These are phyloP conservation scores for Blepharisma japonicum DNA, from an alignment of 73 alveolate genomes.

Conservation along the genomic window DNA sequence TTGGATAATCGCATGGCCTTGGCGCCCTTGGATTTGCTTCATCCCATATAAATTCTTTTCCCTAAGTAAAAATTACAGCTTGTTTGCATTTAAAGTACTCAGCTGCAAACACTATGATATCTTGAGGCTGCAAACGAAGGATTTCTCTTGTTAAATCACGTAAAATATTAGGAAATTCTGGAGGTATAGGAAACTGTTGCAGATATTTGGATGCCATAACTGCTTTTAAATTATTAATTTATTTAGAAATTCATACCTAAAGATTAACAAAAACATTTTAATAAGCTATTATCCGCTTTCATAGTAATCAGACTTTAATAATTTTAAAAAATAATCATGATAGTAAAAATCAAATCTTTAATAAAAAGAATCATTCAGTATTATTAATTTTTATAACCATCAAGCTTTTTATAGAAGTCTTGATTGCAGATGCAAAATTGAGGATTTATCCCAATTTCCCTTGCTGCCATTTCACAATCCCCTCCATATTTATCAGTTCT, in stretches of 20 bases:
- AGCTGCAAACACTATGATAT: constrained; percentile 29
- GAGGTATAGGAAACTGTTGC: constrained; percentile 28
- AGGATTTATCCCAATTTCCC: neutral
- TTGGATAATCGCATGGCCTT: constrained; percentile 21
- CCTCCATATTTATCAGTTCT: neutral
- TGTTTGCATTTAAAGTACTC: constrained; percentile 14
- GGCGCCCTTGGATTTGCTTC: constrained; percentile 1
- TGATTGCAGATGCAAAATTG: neutral
- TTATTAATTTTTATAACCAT: too few relatives aligned
- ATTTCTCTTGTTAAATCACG: constrained; percentile 33
- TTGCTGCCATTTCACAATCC: neutral
- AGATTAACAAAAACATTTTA: too few relatives aligned
- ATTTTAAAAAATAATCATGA: too few relatives aligned
- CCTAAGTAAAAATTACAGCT: neutral
- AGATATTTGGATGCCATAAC: constrained; percentile 33
- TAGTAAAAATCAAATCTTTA: too few relatives aligned
- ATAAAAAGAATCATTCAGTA: too few relatives aligned
- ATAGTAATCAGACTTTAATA: too few relatives aligned
- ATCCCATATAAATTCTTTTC: constrained; percentile 7
- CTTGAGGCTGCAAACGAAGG: constrained; percentile 31
- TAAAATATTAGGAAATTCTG: constrained; percentile 23
- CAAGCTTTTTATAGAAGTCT: too few relatives aligned
- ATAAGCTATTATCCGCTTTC: too few relatives aligned
- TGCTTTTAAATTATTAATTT: too few relatives aligned
- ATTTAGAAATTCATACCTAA: too few relatives aligned